These are phyloP conservation scores for Tolypocladium sp. DNA, from an alignment of 2,329 filamentous ascomycete species.

Conservation along the genomic window DNA sequence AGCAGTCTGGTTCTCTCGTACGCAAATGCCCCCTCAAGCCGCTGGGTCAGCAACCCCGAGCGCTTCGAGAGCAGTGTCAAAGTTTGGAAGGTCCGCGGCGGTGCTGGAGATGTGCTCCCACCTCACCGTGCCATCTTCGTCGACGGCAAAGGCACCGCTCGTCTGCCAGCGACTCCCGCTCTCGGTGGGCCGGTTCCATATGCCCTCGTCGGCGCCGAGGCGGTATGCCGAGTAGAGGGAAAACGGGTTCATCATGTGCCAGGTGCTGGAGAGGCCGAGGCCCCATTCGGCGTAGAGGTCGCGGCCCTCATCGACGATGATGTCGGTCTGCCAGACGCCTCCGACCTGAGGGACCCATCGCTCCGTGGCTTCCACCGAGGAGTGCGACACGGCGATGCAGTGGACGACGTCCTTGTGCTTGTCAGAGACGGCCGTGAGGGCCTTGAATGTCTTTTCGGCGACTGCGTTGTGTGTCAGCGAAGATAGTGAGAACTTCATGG, in stretches of 20 bases:
- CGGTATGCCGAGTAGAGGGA: slow-evolving; percentile 48
- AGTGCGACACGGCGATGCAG: slow-evolving; percentile 57
- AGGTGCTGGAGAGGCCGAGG: slow-evolving; percentile 48
- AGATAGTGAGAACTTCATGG: not conserved
- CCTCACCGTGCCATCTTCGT: slow-evolving; percentile 18
- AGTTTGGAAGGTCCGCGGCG: slow-evolving; percentile 21
- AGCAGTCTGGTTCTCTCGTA: not conserved
- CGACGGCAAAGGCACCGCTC: slow-evolving; percentile 50
- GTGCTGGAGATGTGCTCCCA: slow-evolving; percentile 20
- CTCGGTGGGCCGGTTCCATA: slow-evolving; percentile 56
- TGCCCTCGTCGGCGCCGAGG: slow-evolving; percentile 52
- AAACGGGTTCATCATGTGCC: slow-evolving; percentile 52
- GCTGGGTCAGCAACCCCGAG: slow-evolving; percentile 9
- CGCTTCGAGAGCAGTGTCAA: slow-evolving; percentile 16
- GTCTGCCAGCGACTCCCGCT: slow-evolving; percentile 63
- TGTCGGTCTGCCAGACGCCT: slow-evolving; percentile 45
- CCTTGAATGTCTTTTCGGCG: slow-evolving; percentile 56
- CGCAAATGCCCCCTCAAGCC: not conserved
- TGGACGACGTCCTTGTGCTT: slow-evolving; percentile 36
- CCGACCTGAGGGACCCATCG: slow-evolving; percentile 47
- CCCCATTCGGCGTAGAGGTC: slow-evolving; percentile 58
- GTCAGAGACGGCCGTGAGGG: slow-evolving; percentile 41
- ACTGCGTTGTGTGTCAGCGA: slow-evolving; percentile 30
- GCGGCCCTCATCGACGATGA: slow-evolving; percentile 52
- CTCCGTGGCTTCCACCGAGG: slow-evolving; percentile 40